Evolutionary conservation across 805 yeast species (phyloP).

Genomic region (Candida odintsovae): DNA sequence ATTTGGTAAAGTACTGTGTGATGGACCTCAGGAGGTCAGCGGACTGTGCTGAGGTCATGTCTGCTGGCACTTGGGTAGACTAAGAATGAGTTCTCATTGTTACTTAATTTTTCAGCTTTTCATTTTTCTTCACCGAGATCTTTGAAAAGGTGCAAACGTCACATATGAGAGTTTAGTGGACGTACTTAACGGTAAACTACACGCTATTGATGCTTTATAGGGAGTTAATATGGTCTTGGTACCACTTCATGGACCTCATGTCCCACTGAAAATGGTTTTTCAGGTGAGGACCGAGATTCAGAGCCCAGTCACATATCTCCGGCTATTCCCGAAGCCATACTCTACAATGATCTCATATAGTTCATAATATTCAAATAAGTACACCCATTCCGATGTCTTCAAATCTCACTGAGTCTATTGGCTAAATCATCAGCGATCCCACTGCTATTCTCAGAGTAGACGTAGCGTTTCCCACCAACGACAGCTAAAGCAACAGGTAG

Average conservation of each 20-base stretch:
- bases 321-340: too few species aligned
- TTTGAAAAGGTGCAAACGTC: too few species aligned
- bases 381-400: background rate
- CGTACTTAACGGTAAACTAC: too few species aligned
- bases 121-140: too few species aligned
- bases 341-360: background rate
- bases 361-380: background rate
- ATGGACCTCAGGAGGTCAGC: background rate
- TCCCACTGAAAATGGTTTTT: too few species aligned
- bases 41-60: background rate
- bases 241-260: too few species aligned
- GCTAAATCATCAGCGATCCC: slow-evolving; percentile 28
- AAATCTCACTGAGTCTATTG: slow-evolving; percentile 2
- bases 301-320: background rate
- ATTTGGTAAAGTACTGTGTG: slow-evolving; percentile 6
- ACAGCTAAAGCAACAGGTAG: slow-evolving; percentile 68
- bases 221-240: too few species aligned
- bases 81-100: too few species aligned
- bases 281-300: too few species aligned
- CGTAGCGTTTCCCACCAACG: slow-evolving; percentile 56
- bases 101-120: too few species aligned
- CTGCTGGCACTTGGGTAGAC: background rate
- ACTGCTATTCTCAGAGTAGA: slow-evolving; percentile 29
- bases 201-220: too few species aligned
- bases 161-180: too few species aligned